A percentile compares a stretch with the other conserved stretches of the same genome.
Conservation (phyloP, 2,329 filamentous ascomycete species). For the Alternaria postmessia region DNA sequence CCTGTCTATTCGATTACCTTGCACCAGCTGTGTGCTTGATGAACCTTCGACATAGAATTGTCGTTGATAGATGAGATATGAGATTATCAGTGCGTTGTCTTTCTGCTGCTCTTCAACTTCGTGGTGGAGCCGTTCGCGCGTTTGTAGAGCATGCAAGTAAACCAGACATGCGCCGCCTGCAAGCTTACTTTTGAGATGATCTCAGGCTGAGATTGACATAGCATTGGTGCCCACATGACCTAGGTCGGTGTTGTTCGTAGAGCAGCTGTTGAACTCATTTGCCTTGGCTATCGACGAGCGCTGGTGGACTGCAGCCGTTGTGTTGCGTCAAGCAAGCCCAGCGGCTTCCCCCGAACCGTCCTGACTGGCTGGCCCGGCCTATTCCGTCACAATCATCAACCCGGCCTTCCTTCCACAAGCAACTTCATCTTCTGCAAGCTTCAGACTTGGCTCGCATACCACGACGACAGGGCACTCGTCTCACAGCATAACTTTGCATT, state of each 20-base stretch:
- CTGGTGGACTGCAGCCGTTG: neutral
- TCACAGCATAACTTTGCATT: neutral
- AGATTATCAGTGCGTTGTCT: neutral
- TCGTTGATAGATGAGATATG: neutral
- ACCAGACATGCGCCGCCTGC: neutral
- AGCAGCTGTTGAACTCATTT: neutral
- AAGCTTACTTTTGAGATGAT: neutral
- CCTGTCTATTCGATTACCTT: neutral
- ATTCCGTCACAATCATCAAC: neutral
- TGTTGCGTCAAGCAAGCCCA: neutral
- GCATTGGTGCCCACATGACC: neutral
- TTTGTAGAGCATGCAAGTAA: neutral
- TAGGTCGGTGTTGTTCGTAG: neutral
- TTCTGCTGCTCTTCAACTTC: neutral
- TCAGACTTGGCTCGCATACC: neutral
- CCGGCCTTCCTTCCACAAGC: neutral
- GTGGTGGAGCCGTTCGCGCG: neutral
- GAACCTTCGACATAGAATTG: neutral
- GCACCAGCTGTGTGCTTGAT: rapidly evolving
- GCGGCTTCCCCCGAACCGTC: neutral
- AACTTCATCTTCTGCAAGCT: neutral
- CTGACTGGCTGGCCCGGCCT: neutral
- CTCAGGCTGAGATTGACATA: neutral
- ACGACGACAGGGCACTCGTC: neutral
- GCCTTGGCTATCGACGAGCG: neutral